phyloP scores from a whole-genome alignment of 2,329 filamentous ascomycete species.

The Colletotrichum sp. region DNA sequence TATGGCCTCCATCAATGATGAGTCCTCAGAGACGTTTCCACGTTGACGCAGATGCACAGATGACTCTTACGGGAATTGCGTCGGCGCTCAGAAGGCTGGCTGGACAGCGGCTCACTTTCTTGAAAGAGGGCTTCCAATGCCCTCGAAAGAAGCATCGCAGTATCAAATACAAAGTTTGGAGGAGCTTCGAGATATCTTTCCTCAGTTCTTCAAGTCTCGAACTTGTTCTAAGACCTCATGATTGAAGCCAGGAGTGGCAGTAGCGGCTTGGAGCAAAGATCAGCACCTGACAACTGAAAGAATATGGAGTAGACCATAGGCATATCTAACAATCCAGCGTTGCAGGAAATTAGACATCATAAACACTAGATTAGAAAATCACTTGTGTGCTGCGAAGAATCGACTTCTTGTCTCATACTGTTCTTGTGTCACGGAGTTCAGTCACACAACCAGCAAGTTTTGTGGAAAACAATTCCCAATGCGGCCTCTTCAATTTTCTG shows the following conservation, averaged over 20 bases:
- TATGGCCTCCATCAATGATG: neutral
- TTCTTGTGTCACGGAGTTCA: neutral
- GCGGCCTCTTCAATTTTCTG: too few relatives aligned
- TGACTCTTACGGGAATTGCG: constrained; percentile 85
- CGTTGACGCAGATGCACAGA: constrained; percentile 64
- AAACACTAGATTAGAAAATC: neutral
- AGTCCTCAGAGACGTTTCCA: neutral
- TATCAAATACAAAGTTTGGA: neutral
- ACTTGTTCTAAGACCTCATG: neutral
- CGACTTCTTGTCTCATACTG: neutral
- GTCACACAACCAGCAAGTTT: neutral
- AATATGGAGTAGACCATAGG: neutral
- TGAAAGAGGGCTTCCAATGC: constrained; percentile 66
- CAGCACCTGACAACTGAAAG: neutral
- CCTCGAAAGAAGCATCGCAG: neutral
- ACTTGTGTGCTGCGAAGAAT: neutral
- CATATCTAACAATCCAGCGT: neutral
- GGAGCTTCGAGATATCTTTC: neutral
- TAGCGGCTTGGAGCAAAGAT: neutral
- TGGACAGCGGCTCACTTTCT: constrained; percentile 89
- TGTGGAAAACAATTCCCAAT: neutral
- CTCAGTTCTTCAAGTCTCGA: neutral
- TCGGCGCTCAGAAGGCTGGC: constrained; percentile 72
- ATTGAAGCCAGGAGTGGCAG: neutral
- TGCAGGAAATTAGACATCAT: neutral